These are phyloP conservation scores for Penicillium dipodomyicola DNA, from an alignment of 495 filamentous ascomycete genomes.

Conservation along the genomic window DNA sequence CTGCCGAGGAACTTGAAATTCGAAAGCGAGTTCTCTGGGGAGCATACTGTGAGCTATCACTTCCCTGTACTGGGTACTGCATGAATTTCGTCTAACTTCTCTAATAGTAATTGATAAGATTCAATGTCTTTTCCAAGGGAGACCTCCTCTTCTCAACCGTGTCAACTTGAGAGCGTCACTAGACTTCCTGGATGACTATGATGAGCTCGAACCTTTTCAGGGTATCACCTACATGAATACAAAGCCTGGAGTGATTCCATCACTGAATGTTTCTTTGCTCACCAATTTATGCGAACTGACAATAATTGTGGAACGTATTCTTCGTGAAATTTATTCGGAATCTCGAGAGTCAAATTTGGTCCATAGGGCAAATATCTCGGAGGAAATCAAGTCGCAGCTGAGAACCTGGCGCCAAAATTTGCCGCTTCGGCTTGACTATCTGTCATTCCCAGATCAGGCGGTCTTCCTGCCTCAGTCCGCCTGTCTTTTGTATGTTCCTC, in stretches of 20 bases:
- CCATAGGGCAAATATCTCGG: conserved; percentile 19
- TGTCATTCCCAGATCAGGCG: conserved; percentile 16
- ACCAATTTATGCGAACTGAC: conserved; percentile 34
- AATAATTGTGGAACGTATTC: conserved; percentile 31
- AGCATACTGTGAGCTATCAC: conserved; percentile 34
- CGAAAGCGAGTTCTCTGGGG: conserved; percentile 42
- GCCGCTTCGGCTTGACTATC: conserved; percentile 27
- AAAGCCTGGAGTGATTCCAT: conserved; percentile 17
- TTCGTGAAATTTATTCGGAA: conserved; percentile 33
- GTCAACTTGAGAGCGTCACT: conserved; percentile 30
- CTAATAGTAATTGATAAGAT: conserved; percentile 32
- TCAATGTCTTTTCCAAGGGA: conserved; percentile 36
- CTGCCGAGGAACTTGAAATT: conserved; percentile 44
- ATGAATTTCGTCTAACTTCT: not conserved
- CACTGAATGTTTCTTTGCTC: conserved; percentile 30
- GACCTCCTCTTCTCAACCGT: conserved; percentile 31
- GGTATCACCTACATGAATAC: conserved; percentile 23
- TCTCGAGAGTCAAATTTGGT: conserved; percentile 19
- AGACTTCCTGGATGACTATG: conserved; percentile 33
- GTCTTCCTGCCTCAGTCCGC: conserved; percentile 22
- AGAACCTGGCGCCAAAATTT: conserved; percentile 25
- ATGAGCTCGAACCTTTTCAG: conserved; percentile 35
- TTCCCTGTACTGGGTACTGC: not conserved
- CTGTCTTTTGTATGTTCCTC: conserved; percentile 26
- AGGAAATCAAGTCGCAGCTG: conserved; percentile 27